These are phyloP conservation scores for Hypericum perforatum DNA, from an alignment of 345 rosid genomes.

Conservation along the genomic window DNA sequence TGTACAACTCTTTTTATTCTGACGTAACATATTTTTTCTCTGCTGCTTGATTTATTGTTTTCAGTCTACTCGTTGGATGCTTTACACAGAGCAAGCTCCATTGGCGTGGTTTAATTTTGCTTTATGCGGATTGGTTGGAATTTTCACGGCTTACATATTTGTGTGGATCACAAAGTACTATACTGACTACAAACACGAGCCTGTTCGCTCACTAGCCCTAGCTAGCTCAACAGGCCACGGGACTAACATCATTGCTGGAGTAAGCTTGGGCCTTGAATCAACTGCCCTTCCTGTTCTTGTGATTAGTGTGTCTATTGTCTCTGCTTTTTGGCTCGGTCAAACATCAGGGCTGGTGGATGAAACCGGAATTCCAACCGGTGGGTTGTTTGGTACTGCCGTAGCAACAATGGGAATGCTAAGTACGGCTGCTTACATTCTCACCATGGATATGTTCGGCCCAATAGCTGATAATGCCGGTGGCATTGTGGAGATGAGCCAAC, in stretches of 20 bases:
- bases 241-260: conserved; percentile 96
- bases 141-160: conserved; percentile 82
- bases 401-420: conserved; percentile 99
- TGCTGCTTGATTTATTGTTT: conserved; percentile 15
- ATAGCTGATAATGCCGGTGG: conserved; percentile 99
- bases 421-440: conserved; percentile 95
- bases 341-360: conserved; percentile 93
- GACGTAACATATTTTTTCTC: conserved; percentile 1
- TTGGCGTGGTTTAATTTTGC: conserved; percentile 95
- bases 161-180: conserved; percentile 94
- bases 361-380: conserved; percentile 75
- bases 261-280: conserved; percentile 97
- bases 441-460: conserved; percentile 99
- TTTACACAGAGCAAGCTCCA: conserved; percentile 93
- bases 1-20: background rate
- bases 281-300: conserved; percentile 95
- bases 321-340: conserved; percentile 90
- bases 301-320: conserved; percentile 69
- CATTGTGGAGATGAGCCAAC: conserved; percentile 99
- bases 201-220: conserved; percentile 86
- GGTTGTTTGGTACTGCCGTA: conserved; percentile 96
- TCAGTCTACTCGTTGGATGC: conserved; percentile 98
- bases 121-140: conserved; percentile 92
- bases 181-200: conserved; percentile 97
- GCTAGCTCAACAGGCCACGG: conserved; percentile 98